phyloP scores from a whole-genome alignment of 2,329 filamentous ascomycete species.

The Immersiporthe knoxdaviesiana region DNA sequence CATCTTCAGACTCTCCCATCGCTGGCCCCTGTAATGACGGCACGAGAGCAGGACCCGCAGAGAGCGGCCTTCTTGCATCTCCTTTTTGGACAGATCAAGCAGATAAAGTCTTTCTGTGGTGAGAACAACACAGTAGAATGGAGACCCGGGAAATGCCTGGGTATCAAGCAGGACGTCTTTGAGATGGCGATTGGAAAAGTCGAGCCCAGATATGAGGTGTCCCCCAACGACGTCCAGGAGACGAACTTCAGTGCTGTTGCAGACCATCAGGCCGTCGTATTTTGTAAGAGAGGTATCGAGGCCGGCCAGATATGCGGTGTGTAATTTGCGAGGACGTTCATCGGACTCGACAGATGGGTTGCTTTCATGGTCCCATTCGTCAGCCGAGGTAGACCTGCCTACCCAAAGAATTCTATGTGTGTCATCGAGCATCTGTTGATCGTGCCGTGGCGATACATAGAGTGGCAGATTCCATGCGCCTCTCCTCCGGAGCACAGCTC shows the following conservation, averaged over 20 bases:
- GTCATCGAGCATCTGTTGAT: conserved; percentile 37
- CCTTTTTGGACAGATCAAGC: conserved; percentile 43
- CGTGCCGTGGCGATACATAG: conserved; percentile 37
- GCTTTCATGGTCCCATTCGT: conserved; percentile 33
- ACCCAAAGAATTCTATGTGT: conserved; percentile 49
- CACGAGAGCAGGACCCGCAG: conserved; percentile 45
- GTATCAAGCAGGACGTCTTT: conserved; percentile 59
- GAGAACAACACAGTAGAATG: conserved; percentile 59
- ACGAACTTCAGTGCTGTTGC: conserved; percentile 19
- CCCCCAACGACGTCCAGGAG: conserved; percentile 21
- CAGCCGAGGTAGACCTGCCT: conserved; percentile 12
- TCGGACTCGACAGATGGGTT: conserved; percentile 20
- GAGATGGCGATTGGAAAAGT: conserved; percentile 35
- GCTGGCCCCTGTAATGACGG: conserved; percentile 47
- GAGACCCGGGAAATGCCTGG: conserved; percentile 49
- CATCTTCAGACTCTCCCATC: conserved; percentile 46
- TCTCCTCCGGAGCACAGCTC: conserved; percentile 35
- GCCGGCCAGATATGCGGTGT: conserved; percentile 13
- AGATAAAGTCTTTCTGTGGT: conserved; percentile 57
- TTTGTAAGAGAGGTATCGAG: conserved; percentile 7
- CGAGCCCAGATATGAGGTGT: conserved; percentile 26
- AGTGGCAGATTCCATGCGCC: conserved; percentile 9
- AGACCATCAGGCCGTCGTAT: conserved; percentile 26
- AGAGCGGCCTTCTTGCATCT: conserved; percentile 16
- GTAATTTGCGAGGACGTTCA: neutral